These are phyloP conservation scores for Rhodotorula taiwanensis DNA, from an alignment of 768 basidiomycete genomes.

Conservation along the genomic window DNA sequence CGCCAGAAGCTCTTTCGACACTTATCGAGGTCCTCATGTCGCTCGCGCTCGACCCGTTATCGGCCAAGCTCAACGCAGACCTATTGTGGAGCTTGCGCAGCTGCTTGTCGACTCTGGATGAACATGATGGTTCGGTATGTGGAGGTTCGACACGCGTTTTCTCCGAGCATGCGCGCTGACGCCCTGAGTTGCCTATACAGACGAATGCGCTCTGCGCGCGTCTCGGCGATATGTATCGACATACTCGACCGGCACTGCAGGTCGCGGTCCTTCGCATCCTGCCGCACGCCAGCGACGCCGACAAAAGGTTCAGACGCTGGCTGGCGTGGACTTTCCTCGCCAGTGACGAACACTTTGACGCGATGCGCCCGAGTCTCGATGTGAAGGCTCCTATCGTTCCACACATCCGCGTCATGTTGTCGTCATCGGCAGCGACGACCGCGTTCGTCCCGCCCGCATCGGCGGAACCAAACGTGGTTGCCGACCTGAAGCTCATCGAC, in stretches of 20 bases:
- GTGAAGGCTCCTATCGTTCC: background rate
- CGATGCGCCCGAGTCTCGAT: background rate
- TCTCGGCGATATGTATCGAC: background rate
- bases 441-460: background rate
- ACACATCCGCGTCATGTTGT: conserved; percentile 2
- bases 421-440: background rate
- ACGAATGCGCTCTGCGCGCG: background rate
- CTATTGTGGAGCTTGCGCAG: background rate
- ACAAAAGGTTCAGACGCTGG: conserved; percentile 18
- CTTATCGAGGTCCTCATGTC: background rate
- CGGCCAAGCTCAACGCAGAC: background rate
- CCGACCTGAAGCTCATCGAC: conserved; percentile 9
- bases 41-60: conserved; percentile 15
- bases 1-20: background rate
- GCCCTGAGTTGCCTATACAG: too few species aligned
- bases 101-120: background rate
- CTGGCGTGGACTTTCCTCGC: conserved; percentile 16
- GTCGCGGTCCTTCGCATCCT: conserved; percentile 3
- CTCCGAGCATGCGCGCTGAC: background rate
- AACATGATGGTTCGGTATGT: too few species aligned
- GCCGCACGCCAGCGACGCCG: background rate
- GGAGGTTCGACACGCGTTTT: fast-evolving
- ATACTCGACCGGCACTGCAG: conserved; percentile 3
- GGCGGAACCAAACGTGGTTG: background rate
- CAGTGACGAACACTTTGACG: background rate